Base-by-base conservation (phyloP, 305 asterid genomes). In the Andrographis paniculata region DNA sequence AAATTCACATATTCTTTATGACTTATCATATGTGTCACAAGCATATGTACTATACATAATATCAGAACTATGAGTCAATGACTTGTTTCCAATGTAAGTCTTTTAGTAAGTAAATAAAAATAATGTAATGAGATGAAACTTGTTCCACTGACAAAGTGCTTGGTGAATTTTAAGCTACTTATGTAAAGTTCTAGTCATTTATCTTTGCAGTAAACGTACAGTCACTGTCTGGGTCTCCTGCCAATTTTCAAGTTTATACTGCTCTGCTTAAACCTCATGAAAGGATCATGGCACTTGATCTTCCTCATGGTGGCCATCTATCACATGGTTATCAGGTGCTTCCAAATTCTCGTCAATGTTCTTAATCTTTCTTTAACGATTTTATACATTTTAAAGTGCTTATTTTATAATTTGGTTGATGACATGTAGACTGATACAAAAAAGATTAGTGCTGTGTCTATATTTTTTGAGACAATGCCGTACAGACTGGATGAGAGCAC, bases 221-320 rank as follows among this genome's bases (percentile, higher is more conserved):
- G 70, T 74, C 97, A 28, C 77, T 89, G 31, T 89, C 97, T 55
- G 97, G 97, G 44, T 89, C 95, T 40, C 95, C 97, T 59, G 73
- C 97, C 50, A 85, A 89, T 62, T 89, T 89, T 66, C 97, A 89
- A 76, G 97, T 82, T 57, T 89, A 89, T 55, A 85, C 95, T 23
- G 97, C 97, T 58, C 70, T 88, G 52, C 60, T 88, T 21, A 88
- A 78, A 69, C 95, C 97, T 51, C 97, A 88, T 65, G 97, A 89
- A 63, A 85, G 95, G 66, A 89, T 85, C 48, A 89, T 89, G 97
- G 94, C 95, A n/a, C 97, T 89, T 62, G 97, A 89, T 82, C 97
- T 89, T 63, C 97, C 98, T 56, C 98, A 89, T 10, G 98, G 98
- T 58, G 97, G 97, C 27, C 97, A 89, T 71, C 69, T 89, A 55